Base-by-base conservation (phyloP, 805 yeast species). In the Yarrowia bubula region DNA sequence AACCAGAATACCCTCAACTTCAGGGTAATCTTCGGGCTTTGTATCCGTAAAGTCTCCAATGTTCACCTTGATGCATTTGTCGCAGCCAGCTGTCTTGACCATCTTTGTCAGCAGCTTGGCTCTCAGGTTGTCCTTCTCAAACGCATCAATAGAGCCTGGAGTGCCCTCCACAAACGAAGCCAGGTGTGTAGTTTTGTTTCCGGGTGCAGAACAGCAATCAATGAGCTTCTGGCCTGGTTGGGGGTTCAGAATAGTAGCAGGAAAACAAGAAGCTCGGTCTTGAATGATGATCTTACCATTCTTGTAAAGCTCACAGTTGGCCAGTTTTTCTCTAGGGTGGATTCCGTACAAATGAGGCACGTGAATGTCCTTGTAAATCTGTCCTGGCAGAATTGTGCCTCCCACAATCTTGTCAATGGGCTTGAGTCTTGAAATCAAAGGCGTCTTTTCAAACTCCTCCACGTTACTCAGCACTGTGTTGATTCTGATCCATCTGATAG, bases 141-240 rank as follows among this genome's bases (percentile, higher is more conserved):
- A 95, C 0, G 99, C 99, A 70, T 81, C 81, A 9, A 92, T 86
- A 14, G 75, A 71, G 15, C 72, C 70, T 0, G 78, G 77, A 3
- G 72, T 69, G 28, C 65, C 66, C 2, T 72, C 69, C 22, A 90
- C 75, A 60, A 83, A 78, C 0, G 95, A 84, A 0, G 97, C 97
- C 22, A 88, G 77, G 76, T 93, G 98, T 0, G 98, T 90, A 0
- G 99, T 95, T 74, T 95, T 96, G 75, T 95, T 95, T 5, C 99
- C 99, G 4, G 99, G 99, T 0, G 99, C 99, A 2, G 98, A 92
- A 77, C 98, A 92, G 0, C 97, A 88, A 76, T 95, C 99, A 50
- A 95, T 89, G 10, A 92, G 85, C 28, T 80, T 75, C 66, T 83
- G 87, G 50, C 86, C 88, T 4, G 83, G 79, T 0, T 73, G 65